Base-by-base conservation (phyloP, 2,329 filamentous ascomycete species). In the Fusarium concolor region DNA sequence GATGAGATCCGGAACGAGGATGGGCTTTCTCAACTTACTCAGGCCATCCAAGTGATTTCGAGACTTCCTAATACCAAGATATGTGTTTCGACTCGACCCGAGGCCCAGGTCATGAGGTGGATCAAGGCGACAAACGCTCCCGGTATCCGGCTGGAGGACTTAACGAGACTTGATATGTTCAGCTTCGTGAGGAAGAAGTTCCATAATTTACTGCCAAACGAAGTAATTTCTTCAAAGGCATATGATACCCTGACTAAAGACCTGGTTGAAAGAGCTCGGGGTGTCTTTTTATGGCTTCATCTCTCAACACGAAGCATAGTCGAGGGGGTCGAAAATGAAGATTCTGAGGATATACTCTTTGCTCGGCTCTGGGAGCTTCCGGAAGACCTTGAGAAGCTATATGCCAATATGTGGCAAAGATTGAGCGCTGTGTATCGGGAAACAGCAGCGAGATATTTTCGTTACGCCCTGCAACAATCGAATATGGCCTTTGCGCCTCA, bases 381-480 rank as follows among this genome's bases (percentile, higher is more conserved):
- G 0, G 10, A 14, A 4, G 67, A 64, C 1, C 42, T 70, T 2
- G 17, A 56, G 14, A 11, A 44, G 4, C 14, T 70, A 1, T 69
- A 70, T 17, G 2, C 12, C 5, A 50, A 52, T 3, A 60, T 70
- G 59, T 70, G 67, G 67, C 5, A 61, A 4, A 49, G 65, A 1
- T 2, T 62, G 0, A 67, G 67, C 7, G 10, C 42, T 2, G 20
- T 68, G 1, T 70, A 70, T 42, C 24, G n/a, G 1, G 9, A 56
- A 3, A 49, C 20, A 2, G 67, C 65, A 0, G 44, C 47, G 1
- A 42, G 53, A 2, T 67, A 56, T 24, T 62, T 68, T 3, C 49
- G 35, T 0, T 66, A 56, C 4, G 15, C 26, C 10, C 5, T 50
- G 29, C 24, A 26, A 8, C 24, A 8, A 8, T 26, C 24, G 24